Evolutionary conservation across 306 rosid species (phyloP), one percentile per base, ranked within the genome.

Genomic region (Quercus bicolor): DNA sequence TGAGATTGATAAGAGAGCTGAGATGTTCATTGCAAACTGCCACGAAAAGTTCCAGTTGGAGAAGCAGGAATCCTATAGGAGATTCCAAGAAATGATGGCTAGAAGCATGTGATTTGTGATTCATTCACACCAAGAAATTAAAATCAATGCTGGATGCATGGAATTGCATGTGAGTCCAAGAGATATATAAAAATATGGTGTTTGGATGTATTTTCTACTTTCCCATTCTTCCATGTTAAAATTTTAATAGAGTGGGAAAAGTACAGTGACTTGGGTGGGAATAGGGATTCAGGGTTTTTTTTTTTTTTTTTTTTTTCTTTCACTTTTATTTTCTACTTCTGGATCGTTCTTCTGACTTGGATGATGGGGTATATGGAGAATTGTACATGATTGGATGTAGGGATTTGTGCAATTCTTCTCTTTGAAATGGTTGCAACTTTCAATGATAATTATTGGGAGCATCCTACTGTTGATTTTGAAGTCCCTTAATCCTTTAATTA

Each of bases 41-140:
- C 99, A 96, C 15, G 97, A 89, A 74, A 91, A 96, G 83, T 96
- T 96, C 70, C 83, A 31, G 76, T 61, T 96, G 91, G 99, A 96
- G 84, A 93, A 90, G 85, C 93, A 90, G 33, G 99, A 96, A n/a
- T 96, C 99, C 0, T 86, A 84, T 54, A 84, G 97, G 81, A 91
- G 76, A 80, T 88, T 91, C 80, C 92, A 93, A 19, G 99, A 91
- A 52, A 91, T 91, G 96, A 74, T 91, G 86, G 93, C 91, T 3
- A 96, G 97, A 61, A 73, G 88, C 62, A 2, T 81, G 74, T 88
- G 76, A 68, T 8, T 40, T 40, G 45, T 40, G 45, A 40, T 40
- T 40, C 45, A 18, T 34, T 20, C 24, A 81, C 53, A 48, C 53
- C 53, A 40, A 6, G 10, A 37, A 28, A 28, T 28, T 28, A 45